Conservation (phyloP, 2,329 filamentous ascomycete species). For the Sphaerulina vaccinii region DNA sequence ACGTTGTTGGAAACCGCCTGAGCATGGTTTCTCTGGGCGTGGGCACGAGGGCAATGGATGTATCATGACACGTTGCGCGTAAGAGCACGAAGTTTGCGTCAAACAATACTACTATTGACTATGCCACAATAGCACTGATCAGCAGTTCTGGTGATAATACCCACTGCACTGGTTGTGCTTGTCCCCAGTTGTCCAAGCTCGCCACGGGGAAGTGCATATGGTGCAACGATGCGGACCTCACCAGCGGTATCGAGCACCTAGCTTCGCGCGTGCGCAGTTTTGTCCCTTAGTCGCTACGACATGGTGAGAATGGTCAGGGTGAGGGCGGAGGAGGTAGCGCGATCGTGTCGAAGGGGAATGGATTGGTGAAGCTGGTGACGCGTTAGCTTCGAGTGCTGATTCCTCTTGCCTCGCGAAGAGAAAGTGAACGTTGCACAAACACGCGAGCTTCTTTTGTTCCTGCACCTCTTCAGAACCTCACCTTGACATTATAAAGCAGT, state of each 20-base stretch:
- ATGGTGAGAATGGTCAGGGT: neutral
- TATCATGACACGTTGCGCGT: neutral
- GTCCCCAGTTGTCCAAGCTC: neutral
- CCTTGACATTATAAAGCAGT: neutral
- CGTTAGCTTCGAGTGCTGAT: neutral
- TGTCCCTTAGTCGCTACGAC: neutral
- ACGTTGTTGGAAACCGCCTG: neutral
- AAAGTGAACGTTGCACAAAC: constrained; percentile 3
- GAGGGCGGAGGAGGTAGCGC: neutral
- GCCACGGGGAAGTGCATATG: neutral
- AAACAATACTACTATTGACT: neutral
- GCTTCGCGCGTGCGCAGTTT: neutral
- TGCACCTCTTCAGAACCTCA: neutral
- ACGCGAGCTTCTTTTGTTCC: neutral
- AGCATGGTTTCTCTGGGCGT: neutral
- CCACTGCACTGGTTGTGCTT: neutral
- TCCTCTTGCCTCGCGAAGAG: constrained; percentile 3
- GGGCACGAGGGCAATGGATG: neutral
- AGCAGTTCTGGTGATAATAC: neutral
- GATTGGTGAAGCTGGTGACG: neutral
- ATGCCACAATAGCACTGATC: neutral
- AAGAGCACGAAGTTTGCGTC: neutral
- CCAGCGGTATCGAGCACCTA: neutral
- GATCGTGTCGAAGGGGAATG: too few species aligned
- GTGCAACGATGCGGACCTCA: neutral